Conservation (phyloP, 805 yeast genomes). For the Pichia exigua region DNA sequence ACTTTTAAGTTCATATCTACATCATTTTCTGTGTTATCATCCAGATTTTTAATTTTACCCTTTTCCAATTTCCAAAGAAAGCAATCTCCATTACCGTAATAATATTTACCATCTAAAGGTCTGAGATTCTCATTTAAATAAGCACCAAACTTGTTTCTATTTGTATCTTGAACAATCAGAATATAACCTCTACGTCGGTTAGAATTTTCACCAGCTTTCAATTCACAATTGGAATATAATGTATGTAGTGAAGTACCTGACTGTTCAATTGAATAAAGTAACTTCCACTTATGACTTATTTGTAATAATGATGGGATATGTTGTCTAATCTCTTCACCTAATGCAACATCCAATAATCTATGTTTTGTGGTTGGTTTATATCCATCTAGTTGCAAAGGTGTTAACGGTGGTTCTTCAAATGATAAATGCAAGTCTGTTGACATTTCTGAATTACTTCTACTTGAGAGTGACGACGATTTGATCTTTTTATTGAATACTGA, state of each 20-base stretch:
- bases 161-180: conserved; percentile 58
- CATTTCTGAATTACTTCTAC: neutral
- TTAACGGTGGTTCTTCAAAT: conserved; percentile 34
- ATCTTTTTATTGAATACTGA: neutral
- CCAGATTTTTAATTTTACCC: conserved; percentile 27
- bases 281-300: conserved; percentile 66
- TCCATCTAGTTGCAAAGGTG: conserved; percentile 53
- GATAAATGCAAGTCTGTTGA: neutral
- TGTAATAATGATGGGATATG: conserved; percentile 76
- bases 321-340: conserved; percentile 68
- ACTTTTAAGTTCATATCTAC: conserved; percentile 44
- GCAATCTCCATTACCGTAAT: conserved; percentile 93
- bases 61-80: conserved; percentile 76
- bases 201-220: conserved; percentile 32
- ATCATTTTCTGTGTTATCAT: neutral
- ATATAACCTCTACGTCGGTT: conserved; percentile 53
- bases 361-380: conserved; percentile 51
- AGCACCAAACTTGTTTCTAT: conserved; percentile 66
- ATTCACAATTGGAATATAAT: conserved; percentile 50
- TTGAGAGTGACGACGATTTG: neutral
- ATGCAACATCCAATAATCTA: conserved; percentile 42
- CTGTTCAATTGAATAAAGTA: conserved; percentile 81
- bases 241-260: conserved; percentile 86
- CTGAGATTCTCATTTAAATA: conserved; percentile 66
- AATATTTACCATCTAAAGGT: conserved; percentile 64